Conservation (phyloP, 345 rosid species). For the Clarkia xantiana region DNA sequence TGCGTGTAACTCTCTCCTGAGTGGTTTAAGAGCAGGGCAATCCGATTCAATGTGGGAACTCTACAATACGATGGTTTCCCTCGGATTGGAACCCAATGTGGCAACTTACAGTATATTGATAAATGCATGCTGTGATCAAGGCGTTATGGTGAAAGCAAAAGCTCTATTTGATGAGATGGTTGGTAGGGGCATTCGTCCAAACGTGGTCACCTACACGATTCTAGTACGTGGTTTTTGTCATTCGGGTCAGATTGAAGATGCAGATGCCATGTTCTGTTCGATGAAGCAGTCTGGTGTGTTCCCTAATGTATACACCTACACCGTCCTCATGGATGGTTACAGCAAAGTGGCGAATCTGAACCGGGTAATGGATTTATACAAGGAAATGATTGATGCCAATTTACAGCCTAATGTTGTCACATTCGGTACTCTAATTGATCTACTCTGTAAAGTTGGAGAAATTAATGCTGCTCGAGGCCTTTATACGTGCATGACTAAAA, state of each 20-base stretch:
- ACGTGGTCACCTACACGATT: constrained; percentile 36
- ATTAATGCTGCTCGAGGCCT: constrained; percentile 27
- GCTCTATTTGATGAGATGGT: constrained; percentile 33
- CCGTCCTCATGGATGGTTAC: constrained; percentile 39
- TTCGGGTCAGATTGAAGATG: constrained; percentile 29
- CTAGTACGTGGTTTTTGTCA: constrained; percentile 36
- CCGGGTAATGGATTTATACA: constrained; percentile 28
- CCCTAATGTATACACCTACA: constrained; percentile 43
- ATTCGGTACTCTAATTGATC: constrained; percentile 40
- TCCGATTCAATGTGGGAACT: constrained; percentile 36
- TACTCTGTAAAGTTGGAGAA: constrained; percentile 41
- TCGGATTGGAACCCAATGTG: constrained; percentile 40
- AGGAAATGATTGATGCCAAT: constrained; percentile 24
- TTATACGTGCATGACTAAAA: constrained; percentile 38
- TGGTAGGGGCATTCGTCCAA: constrained; percentile 30
- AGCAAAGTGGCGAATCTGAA: constrained; percentile 29
- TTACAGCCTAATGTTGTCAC: constrained; percentile 41
- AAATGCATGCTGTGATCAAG: constrained; percentile 40
- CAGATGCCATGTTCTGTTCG: constrained; percentile 22
- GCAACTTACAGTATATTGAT: constrained; percentile 45
- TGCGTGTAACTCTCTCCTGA: constrained; percentile 40
- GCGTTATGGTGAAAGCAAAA: constrained; percentile 23
- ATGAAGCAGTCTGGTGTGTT: constrained; percentile 26
- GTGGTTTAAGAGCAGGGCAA: constrained; percentile 30
- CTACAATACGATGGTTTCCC: constrained; percentile 25